These are phyloP conservation scores for Nothopassalora personata DNA, from an alignment of 2,329 filamentous ascomycete genomes.

Conservation along the genomic window DNA sequence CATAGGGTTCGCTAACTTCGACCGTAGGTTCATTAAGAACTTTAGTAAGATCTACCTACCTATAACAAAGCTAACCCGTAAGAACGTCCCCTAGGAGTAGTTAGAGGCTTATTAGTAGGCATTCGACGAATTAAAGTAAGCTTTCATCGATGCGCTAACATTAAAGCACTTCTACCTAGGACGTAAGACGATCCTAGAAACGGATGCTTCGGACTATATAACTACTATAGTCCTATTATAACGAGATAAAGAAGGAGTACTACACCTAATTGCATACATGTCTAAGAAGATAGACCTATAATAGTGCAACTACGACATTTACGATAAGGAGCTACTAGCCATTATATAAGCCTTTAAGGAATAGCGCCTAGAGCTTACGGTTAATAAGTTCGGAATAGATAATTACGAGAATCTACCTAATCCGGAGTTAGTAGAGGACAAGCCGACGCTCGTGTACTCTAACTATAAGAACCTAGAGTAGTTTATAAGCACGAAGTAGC, in stretches of 20 bases:
- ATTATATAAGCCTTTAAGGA: conserved; percentile 1
- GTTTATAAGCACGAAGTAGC: conserved; percentile 3
- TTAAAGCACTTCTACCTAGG: conserved; percentile 1
- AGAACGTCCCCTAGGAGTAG: not conserved
- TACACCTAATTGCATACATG: no score
- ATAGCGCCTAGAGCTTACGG: not conserved
- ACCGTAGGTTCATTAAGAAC: no score
- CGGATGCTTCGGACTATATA: no score
- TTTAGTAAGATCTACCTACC: no score
- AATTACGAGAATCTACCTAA: not conserved
- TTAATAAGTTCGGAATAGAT: not conserved
- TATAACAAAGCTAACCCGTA: not conserved
- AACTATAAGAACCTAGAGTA: conserved; percentile 4
- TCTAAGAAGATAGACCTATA: not conserved
- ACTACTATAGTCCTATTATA: no score
- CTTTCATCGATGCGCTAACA: not conserved
- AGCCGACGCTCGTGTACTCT: not conserved
- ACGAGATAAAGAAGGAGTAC: no score
- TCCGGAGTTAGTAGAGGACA: not conserved
- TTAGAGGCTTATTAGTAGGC: not conserved
- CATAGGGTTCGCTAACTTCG: no score
- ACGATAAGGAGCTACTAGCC: conserved; percentile 1
- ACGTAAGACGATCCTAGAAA: no score
- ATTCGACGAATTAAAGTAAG: not conserved
- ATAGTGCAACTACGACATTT: not conserved